phyloP scores from a whole-genome alignment of 768 basidiomycete species.

The Neoboletus brunneissimus region DNA sequence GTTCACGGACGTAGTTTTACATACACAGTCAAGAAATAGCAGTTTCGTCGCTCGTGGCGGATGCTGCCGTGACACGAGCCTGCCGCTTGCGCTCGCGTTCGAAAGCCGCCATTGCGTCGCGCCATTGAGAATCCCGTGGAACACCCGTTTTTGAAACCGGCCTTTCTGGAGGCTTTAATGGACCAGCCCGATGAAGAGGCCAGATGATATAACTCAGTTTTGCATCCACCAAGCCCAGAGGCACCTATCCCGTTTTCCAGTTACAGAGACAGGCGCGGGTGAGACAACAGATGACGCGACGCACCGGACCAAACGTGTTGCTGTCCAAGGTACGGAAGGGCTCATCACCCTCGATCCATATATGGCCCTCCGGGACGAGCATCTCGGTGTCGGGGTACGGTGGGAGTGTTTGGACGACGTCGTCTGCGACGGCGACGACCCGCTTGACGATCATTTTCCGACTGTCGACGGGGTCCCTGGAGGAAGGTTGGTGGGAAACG shows the following conservation, averaged over 20 bases:
- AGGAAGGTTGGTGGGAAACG: background rate
- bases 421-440: conserved; percentile 61
- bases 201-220: conserved; percentile 49
- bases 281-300: conserved; percentile 15
- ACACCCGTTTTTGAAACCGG: conserved; percentile 18
- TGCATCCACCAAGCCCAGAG: conserved; percentile 49
- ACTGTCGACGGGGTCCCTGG: conserved; percentile 32
- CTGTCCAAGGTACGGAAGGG: conserved; percentile 58
- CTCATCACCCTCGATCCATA: conserved; percentile 65
- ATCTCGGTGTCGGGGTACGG: conserved; percentile 59
- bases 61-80: conserved; percentile 15
- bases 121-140: conserved; percentile 25
- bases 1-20: background rate
- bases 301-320: conserved; percentile 68
- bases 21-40: conserved; percentile 3
- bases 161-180: conserved; percentile 22
- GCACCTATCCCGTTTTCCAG: conserved; percentile 28
- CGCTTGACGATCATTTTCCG: conserved; percentile 25
- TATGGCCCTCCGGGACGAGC: conserved; percentile 56
- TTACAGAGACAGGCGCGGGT: background rate
- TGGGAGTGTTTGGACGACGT: conserved; percentile 62
- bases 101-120: conserved; percentile 30
- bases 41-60: background rate
- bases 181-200: conserved; percentile 50
- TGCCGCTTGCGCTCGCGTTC: conserved; percentile 29